A percentile compares a stretch with the other conserved stretches of the same genome.
Evolutionary conservation across 306 rosid genomes (phyloP).

Genomic region (Prunus salicina): DNA sequence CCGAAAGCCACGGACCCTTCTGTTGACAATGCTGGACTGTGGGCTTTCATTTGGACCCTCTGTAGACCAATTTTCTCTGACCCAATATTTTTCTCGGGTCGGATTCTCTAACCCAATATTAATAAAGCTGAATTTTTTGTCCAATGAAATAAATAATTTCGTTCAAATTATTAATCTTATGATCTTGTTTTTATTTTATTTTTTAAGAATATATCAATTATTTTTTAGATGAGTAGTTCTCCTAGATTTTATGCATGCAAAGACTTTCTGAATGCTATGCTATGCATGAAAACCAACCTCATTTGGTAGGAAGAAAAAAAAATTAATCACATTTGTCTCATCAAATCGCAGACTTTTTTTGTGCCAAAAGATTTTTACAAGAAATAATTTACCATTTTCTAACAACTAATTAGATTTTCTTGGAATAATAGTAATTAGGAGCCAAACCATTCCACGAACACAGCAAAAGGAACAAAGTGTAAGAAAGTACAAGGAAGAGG

Average conservation of each 20-base stretch:
- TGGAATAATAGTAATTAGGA: not conserved
- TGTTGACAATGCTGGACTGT: not conserved
- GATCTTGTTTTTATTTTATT: not conserved
- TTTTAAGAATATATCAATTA: not conserved
- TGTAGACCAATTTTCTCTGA: not conserved
- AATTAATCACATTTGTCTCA: not conserved
- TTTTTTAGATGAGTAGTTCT: not conserved
- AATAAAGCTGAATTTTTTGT: too few relatives aligned
- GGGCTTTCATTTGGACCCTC: not conserved
- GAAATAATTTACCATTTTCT: not conserved
- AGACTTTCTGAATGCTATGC: not conserved
- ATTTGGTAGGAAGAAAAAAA: not conserved
- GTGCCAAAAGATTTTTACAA: not conserved
- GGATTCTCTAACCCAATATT: too few relatives aligned
- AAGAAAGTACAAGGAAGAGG: not conserved
- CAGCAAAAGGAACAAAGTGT: not conserved
- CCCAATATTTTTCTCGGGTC: not conserved
- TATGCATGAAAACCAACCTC: not conserved
- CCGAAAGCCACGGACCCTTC: constrained; percentile 5
- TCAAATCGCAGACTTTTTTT: not conserved
- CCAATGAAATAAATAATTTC: too few relatives aligned
- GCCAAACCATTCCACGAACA: not conserved
- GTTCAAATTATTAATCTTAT: too few relatives aligned
- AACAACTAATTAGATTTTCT: not conserved
- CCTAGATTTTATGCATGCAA: not conserved